Percentiles rank a stretch among this genome's conserved stretches.
These are phyloP conservation scores for Exophiala sideris DNA, from an alignment of 2,329 filamentous ascomycete species.

Conservation along the genomic window DNA sequence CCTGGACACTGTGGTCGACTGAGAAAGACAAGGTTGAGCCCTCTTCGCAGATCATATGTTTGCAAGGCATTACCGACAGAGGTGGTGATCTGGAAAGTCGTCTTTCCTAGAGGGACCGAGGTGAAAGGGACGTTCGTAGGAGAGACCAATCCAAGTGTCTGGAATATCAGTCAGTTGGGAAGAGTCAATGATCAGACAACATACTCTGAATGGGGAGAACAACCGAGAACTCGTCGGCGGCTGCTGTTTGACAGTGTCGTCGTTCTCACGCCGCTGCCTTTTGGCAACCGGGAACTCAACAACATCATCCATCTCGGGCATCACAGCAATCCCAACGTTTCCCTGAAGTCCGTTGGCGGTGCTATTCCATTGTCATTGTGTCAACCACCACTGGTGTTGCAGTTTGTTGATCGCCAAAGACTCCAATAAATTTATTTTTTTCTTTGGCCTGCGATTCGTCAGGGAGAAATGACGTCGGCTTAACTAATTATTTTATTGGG, in stretches of 20 bases:
- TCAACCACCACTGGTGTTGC: no score
- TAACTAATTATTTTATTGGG: neutral
- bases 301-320: slow-evolving; percentile 16
- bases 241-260: slow-evolving; percentile 35
- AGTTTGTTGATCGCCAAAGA: neutral
- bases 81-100: slow-evolving; percentile 95
- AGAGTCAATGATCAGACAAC: slow-evolving; percentile 32
- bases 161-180: slow-evolving; percentile 13
- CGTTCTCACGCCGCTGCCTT: slow-evolving; percentile 65
- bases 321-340: neutral
- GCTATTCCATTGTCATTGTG: no score
- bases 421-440: slow-evolving; percentile 1
- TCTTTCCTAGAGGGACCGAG: slow-evolving; percentile 82
- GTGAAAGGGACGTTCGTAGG: slow-evolving; percentile 89
- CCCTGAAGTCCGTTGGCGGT: neutral
- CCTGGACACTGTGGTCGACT: slow-evolving; percentile 84
- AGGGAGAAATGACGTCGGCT: neutral
- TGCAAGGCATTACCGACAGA: slow-evolving; percentile 86
- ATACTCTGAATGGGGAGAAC: slow-evolving; percentile 88
- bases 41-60: slow-evolving; percentile 89
- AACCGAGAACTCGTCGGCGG: slow-evolving; percentile 65
- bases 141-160: slow-evolving; percentile 92
- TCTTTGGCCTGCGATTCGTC: neutral
- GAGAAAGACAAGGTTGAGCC: slow-evolving; percentile 88
- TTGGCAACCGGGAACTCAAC: slow-evolving; percentile 63